phyloP scores from a whole-genome alignment of 345 rosid species.

The Lumnitzera racemosa region DNA sequence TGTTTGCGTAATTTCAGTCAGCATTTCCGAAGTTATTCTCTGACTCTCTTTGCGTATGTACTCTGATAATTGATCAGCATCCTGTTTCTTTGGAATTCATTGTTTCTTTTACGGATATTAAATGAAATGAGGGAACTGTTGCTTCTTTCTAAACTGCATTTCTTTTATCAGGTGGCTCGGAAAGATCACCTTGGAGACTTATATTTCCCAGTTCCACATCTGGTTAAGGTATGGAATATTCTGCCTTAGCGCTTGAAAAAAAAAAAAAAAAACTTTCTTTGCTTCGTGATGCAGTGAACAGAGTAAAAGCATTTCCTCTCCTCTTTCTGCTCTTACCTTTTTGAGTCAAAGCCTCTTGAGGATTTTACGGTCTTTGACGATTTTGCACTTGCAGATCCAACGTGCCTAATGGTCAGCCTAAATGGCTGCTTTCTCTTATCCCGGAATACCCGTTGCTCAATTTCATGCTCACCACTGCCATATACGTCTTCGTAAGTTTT shows the following conservation, averaged over 20 bases:
- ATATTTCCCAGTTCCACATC: conserved; percentile 93
- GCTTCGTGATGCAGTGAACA: too few species aligned
- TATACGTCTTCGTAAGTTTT: conserved; percentile 64
- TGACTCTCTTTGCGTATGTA: conserved; percentile 82
- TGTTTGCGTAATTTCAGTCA: conserved; percentile 85
- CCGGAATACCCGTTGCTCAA: conserved; percentile 89
- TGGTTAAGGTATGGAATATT: conserved; percentile 77
- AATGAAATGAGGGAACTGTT: background rate
- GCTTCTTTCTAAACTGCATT: conserved; percentile 13
- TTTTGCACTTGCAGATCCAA: conserved; percentile 49
- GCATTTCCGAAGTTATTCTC: conserved; percentile 59
- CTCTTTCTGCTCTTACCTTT: too few species aligned
- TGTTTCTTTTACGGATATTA: too few species aligned
- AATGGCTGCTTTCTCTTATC: conserved; percentile 90
- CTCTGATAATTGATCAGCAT: conserved; percentile 7
- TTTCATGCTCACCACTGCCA: conserved; percentile 91
- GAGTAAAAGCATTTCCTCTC: too few species aligned
- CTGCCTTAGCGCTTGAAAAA: background rate
- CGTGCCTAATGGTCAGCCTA: conserved; percentile 88
- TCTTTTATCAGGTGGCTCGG: conserved; percentile 77
- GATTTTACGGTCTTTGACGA: background rate
- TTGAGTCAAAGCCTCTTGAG: too few species aligned
- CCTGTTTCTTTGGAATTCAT: conserved; percentile 1
- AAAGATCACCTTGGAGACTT: conserved; percentile 86
- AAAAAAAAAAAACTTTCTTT: too few species aligned